Conservation (phyloP, 116 monocot species). For the Trichopus zeylanicus region DNA sequence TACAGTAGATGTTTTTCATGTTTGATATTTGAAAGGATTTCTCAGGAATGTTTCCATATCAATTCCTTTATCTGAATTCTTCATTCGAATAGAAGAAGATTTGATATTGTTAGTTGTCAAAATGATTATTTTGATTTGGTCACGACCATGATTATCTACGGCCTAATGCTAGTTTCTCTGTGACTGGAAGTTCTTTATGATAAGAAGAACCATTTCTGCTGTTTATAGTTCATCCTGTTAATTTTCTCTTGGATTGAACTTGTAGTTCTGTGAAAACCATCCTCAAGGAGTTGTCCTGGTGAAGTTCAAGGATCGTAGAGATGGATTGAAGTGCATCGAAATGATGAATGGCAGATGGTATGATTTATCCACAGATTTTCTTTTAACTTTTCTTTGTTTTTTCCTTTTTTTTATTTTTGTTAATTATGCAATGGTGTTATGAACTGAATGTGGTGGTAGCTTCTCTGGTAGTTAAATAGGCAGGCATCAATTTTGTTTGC, state of each 20-base stretch:
- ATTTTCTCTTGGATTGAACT: conserved; percentile 1
- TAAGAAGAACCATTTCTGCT: not conserved
- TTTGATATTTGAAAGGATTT: not conserved
- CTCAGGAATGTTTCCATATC: too few relatives aligned
- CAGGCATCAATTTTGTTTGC: too few relatives aligned
- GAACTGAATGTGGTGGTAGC: too few relatives aligned
- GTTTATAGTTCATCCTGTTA: conserved; percentile 4
- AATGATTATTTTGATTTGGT: not conserved
- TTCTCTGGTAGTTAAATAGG: too few relatives aligned
- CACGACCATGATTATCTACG: not conserved
- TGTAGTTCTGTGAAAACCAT: conserved; percentile 87
- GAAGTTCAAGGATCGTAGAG: conserved; percentile 82
- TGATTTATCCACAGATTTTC: conserved; percentile 5
- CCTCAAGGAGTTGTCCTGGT: conserved; percentile 94
- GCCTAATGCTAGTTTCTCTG: too few relatives aligned
- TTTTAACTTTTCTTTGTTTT: not conserved
- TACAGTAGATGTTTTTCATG: not conserved
- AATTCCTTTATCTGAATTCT: too few relatives aligned
- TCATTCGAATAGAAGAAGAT: not conserved
- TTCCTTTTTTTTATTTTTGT: not conserved
- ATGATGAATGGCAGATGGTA: conserved; percentile 98
- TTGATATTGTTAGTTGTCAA: not conserved
- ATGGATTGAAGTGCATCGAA: conserved; percentile 77
- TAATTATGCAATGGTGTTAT: too few relatives aligned
- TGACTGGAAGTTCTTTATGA: too few relatives aligned